Evolutionary conservation across 2,329 filamentous ascomycete species (phyloP), one percentile per base, ranked within the genome.

Genomic region (Fusarium gaditjirri): DNA sequence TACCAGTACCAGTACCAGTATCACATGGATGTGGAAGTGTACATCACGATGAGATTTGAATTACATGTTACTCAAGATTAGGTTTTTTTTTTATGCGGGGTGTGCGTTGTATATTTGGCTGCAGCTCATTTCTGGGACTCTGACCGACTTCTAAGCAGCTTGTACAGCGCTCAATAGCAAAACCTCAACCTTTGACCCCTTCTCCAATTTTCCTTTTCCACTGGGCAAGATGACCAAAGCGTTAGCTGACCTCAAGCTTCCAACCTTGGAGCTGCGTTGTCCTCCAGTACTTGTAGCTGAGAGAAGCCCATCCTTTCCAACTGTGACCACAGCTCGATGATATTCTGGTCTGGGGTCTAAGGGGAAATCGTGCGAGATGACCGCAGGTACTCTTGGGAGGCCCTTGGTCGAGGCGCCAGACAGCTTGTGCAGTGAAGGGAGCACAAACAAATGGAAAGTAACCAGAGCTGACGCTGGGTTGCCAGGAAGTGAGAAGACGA

Each of bases 391-490:
- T 54, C 85, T 89, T 2, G 94, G 91, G 21, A 98, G 83, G 0
- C 95, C 94, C 1, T 85, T 84, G 0, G 90, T 90, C 43, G 82
- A 82, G 27, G 94, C 84, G 0, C 95, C 96, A 16, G 90, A 87
- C 75, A 93, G 86, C 73, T 92, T 90, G 77, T 97, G 94, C 65
- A 99, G 83, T 1, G 93, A 91, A 0, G 96, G 96, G 16, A 99
- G 86, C 13, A 98, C 94, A 81, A 99, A 98, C 4, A 99, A 88
- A 78, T 98, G 93, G 77, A 97, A 94, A 0, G 95, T 97, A 14
- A 98, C 96, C 5, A 98, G 87, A 1, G 96, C 95, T 5, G 93
- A 96, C 4, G 95, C 96, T 0, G 96, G 96, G 79, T 99, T 99
- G 0, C 96, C 96, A 0, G 96, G 96, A 0, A 99, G 86, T 0